These are phyloP conservation scores for Camellia sinensis DNA, from an alignment of 148 eudicot species.

Conservation along the genomic window DNA sequence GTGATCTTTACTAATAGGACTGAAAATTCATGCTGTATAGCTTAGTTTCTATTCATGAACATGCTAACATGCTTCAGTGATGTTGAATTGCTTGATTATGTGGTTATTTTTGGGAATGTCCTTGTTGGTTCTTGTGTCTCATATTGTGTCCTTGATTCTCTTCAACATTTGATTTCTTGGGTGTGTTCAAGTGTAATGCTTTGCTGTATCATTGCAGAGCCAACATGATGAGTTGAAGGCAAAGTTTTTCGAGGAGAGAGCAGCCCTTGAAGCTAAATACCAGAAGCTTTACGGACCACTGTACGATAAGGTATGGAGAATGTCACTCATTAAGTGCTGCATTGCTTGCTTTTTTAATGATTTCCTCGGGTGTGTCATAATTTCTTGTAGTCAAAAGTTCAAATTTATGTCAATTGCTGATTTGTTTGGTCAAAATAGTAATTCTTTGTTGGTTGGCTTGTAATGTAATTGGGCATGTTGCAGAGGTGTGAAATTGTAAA, in stretches of 20 bases:
- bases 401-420: neutral
- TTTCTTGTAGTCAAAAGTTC: neutral
- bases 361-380: neutral
- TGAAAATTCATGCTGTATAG: too few species aligned
- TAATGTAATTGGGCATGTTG: neutral
- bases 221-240: too few species aligned
- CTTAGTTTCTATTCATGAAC: neutral
- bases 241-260: too few species aligned
- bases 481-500: constrained; percentile 89
- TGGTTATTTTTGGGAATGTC: too few species aligned
- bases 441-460: neutral
- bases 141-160: neutral
- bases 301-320: constrained; percentile 52
- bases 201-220: too few species aligned
- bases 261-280: too few species aligned
- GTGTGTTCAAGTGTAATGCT: too few species aligned
- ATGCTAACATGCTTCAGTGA: too few species aligned
- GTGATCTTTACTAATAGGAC: too few species aligned
- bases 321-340: neutral
- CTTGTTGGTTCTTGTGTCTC: neutral
- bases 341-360: neutral
- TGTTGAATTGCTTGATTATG: too few species aligned
- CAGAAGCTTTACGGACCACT: constrained; percentile 72
- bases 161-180: too few species aligned
- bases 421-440: neutral